Percentiles rank a stretch among this genome's conserved stretches.
Conservation (phyloP, 352 stramenopile species). For the Detonula confervacea region DNA sequence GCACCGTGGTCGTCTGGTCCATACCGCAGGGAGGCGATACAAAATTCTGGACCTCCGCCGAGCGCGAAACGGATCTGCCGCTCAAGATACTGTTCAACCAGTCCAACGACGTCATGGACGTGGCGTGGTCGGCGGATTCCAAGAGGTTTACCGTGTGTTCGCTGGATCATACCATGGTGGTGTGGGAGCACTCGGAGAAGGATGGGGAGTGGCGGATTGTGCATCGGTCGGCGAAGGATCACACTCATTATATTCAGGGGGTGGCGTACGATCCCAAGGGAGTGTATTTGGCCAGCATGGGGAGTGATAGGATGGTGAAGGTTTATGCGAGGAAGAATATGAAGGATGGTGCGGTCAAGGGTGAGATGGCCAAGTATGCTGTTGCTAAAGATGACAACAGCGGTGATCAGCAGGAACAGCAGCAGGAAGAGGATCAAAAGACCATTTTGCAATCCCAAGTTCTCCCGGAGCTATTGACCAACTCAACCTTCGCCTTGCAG, state of each 20-base stretch:
- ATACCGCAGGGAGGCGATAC: too few species aligned
- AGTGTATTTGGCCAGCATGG: constrained; percentile 92
- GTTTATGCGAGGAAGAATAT: constrained; percentile 88
- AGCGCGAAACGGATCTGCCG: constrained; percentile 69
- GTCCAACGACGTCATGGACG: constrained; percentile 80
- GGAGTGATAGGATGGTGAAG: constrained; percentile 93
- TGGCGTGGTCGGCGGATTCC: constrained; percentile 92
- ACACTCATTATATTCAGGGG: constrained; percentile 96
- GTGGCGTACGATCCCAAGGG: constrained; percentile 95
- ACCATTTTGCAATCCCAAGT: constrained; percentile 24
- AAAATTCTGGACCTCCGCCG: constrained; percentile 47
- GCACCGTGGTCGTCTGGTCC: constrained; percentile 68
- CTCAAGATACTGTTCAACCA: constrained; percentile 66
- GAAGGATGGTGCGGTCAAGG: constrained; percentile 68
- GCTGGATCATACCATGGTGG: constrained; percentile 91
- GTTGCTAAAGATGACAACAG: background rate
- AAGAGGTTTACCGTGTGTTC: constrained; percentile 90
- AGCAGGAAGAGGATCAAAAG: constrained; percentile 11
- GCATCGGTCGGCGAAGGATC: constrained; percentile 87
- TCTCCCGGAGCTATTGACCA: constrained; percentile 45
- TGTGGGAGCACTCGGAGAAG: constrained; percentile 89
- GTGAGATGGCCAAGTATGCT: constrained; percentile 29
- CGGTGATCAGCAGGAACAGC: background rate
- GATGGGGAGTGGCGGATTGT: constrained; percentile 86
- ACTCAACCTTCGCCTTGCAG: constrained; percentile 62